Percentiles rank a stretch among this genome's conserved stretches.
These are phyloP conservation scores for Scopulariopsis brevicaulis DNA, from an alignment of 2,329 filamentous ascomycete species.

Conservation along the genomic window DNA sequence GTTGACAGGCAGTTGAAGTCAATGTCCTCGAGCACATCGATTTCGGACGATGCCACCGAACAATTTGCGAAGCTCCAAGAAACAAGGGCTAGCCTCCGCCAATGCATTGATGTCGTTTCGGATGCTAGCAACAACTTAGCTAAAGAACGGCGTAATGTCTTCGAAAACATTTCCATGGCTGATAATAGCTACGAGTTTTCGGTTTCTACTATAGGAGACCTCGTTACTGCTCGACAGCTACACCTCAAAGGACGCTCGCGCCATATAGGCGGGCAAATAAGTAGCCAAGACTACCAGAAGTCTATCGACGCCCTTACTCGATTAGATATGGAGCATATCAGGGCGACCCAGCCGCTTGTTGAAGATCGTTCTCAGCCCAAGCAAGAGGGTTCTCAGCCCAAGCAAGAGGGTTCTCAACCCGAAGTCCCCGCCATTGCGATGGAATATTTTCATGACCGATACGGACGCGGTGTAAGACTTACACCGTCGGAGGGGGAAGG, in stretches of 20 bases:
- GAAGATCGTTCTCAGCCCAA: too few relatives aligned
- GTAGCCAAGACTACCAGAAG: too few relatives aligned
- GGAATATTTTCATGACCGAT: too few relatives aligned
- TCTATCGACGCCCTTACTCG: too few relatives aligned
- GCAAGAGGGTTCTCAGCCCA: too few relatives aligned
- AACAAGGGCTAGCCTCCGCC: slow-evolving; percentile 11
- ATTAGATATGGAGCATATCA: too few relatives aligned
- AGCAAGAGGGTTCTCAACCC: too few relatives aligned
- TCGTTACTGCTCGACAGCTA: slow-evolving; percentile 11
- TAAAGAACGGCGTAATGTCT: slow-evolving; percentile 12
- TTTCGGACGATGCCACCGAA: slow-evolving; percentile 6
- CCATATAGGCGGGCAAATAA: too few relatives aligned
- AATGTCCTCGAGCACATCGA: slow-evolving; percentile 4
- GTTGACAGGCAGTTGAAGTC: slow-evolving; percentile 10
- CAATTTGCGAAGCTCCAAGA: slow-evolving; percentile 10
- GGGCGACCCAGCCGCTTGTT: too few relatives aligned
- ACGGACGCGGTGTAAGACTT: too few relatives aligned
- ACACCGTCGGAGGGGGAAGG: too few relatives aligned
- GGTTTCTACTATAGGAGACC: slow-evolving; percentile 13
- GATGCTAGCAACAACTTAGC: slow-evolving; percentile 9
- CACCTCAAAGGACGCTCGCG: slow-evolving; percentile 6
- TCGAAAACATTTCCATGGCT: slow-evolving; percentile 13
- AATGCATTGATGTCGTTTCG: slow-evolving; percentile 12
- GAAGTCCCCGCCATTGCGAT: too few relatives aligned
- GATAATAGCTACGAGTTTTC: slow-evolving; percentile 12